These are phyloP conservation scores for Termitomyces sp. DNA, from an alignment of 1,284 basidiomycete species.

Conservation along the genomic window DNA sequence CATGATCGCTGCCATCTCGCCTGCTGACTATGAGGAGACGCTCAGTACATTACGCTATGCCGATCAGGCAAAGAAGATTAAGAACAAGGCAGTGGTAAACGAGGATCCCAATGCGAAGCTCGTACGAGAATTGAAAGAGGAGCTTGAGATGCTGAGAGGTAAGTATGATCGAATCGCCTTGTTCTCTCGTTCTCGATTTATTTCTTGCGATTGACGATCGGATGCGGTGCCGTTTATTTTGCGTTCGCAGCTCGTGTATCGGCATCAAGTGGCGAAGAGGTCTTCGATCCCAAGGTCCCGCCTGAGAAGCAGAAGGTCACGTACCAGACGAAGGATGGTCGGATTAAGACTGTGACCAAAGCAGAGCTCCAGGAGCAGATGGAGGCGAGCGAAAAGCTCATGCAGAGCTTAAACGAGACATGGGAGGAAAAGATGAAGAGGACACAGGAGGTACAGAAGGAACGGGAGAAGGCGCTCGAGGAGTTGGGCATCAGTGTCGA, in stretches of 20 bases:
- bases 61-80: conserved; percentile 99
- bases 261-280: conserved; percentile 62
- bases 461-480: conserved; percentile 94
- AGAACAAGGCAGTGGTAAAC: conserved; percentile 98
- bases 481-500: conserved; percentile 97
- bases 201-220: conserved; percentile 12
- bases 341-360: conserved; percentile 93
- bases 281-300: conserved; percentile 85
- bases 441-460: conserved; percentile 93
- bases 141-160: conserved; percentile 83
- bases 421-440: conserved; percentile 96
- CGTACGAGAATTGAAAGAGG: conserved; percentile 97
- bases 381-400: conserved; percentile 94
- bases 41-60: conserved; percentile 94
- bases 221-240: conserved; percentile 6
- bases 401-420: conserved; percentile 94
- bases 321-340: conserved; percentile 90
- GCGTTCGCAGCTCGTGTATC: conserved; percentile 58
- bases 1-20: conserved; percentile 98
- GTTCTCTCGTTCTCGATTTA: conserved; percentile 10
- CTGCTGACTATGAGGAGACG: conserved; percentile 97
- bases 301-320: conserved; percentile 95
- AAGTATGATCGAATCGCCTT: conserved; percentile 35
- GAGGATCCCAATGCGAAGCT: conserved; percentile 99
- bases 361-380: conserved; percentile 96